Conservation (phyloP, 768 basidiomycete genomes). For the Rhizopogon sp. region DNA sequence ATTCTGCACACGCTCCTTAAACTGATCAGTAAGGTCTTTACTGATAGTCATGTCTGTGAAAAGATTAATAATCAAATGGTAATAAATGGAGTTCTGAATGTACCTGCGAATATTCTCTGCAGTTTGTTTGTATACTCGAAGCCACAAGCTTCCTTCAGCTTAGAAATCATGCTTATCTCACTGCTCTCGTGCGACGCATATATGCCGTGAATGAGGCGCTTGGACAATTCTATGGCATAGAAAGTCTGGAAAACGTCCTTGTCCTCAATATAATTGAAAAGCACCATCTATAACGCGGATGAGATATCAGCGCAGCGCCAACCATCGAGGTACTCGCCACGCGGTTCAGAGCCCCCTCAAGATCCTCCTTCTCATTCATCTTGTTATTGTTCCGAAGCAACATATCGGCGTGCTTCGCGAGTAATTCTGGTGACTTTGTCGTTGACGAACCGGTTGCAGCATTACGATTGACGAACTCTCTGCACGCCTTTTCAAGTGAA, state of each 20-base stretch:
- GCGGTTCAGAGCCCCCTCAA: constrained; percentile 85
- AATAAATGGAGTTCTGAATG: constrained; percentile 6
- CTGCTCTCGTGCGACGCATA: constrained; percentile 73
- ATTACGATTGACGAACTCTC: constrained; percentile 92
- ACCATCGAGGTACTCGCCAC: constrained; percentile 50
- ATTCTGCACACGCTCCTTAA: constrained; percentile 92
- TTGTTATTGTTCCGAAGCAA: constrained; percentile 93
- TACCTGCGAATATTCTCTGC: constrained; percentile 94
- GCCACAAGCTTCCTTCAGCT: constrained; percentile 92
- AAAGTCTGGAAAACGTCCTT: constrained; percentile 98
- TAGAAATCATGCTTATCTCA: constrained; percentile 96
- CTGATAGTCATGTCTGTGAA: constrained; percentile 86
- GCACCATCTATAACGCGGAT: constrained; percentile 64
- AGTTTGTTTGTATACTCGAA: constrained; percentile 96
- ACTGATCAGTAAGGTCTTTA: constrained; percentile 92
- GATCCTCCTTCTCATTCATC: constrained; percentile 81
- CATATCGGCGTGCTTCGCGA: constrained; percentile 88
- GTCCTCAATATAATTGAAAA: constrained; percentile 98
- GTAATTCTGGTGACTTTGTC: constrained; percentile 84
- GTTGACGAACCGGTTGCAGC: constrained; percentile 78
- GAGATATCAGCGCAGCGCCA: constrained; percentile 6
- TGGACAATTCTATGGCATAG: constrained; percentile 90
- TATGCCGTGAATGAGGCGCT: constrained; percentile 83
- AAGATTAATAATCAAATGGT: constrained; percentile 1
- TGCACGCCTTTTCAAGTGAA: constrained; percentile 89